Conservation (phyloP, 148 eudicot species). For the Camellia japonica region DNA sequence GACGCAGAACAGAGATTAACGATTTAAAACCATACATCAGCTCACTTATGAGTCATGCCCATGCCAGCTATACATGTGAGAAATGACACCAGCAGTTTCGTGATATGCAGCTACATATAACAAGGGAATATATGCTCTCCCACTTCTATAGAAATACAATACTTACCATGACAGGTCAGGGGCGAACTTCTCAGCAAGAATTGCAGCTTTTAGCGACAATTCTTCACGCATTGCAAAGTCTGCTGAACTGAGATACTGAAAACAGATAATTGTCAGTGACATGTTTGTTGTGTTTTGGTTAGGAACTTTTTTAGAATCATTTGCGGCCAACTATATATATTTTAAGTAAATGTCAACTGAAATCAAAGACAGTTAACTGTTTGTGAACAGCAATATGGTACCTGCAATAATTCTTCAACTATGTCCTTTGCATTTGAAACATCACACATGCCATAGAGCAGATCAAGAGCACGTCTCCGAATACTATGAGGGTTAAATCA, state of each 20-base stretch:
- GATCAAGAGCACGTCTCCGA: constrained; percentile 95
- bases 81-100: background rate
- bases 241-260: constrained; percentile 90
- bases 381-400: constrained; percentile 12
- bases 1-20: background rate
- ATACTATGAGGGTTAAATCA: constrained; percentile 51
- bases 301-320: background rate
- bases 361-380: background rate
- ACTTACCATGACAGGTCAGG: constrained; percentile 94
- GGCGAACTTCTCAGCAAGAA: constrained; percentile 97
- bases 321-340: background rate
- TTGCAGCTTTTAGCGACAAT: constrained; percentile 88
- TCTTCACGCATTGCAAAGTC: constrained; percentile 99
- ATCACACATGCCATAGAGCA: constrained; percentile 99
- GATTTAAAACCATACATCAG: background rate
- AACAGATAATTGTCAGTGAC: constrained; percentile 20
- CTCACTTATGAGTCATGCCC: background rate
- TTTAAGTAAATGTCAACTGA: background rate
- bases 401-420: constrained; percentile 96
- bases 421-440: constrained; percentile 98
- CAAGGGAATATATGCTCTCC: background rate
- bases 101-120: background rate
- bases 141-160: background rate
- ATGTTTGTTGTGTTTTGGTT: background rate
- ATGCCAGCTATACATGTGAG: background rate